These are phyloP conservation scores for Litchi chinensis DNA, from an alignment of 345 rosid species.

Conservation along the genomic window DNA sequence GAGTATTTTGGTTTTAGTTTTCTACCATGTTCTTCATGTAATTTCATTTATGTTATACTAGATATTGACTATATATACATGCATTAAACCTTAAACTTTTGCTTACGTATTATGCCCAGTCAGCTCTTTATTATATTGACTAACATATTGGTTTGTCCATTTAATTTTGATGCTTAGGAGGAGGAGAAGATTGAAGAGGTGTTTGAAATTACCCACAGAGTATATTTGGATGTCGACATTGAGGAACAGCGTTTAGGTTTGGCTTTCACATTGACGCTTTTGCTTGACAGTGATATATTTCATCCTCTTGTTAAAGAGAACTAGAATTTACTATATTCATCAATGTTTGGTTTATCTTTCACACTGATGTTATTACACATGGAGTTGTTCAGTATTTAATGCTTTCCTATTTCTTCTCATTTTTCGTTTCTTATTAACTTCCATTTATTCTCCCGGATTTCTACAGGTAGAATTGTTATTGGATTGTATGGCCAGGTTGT, in stretches of 20 bases:
- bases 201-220: constrained; percentile 86
- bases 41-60: not conserved
- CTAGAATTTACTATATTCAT: not conserved
- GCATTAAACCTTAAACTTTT: not conserved
- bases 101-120: not conserved
- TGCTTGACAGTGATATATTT: not conserved
- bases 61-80: not conserved
- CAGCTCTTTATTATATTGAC: constrained; percentile 9
- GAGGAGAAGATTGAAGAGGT: constrained; percentile 55
- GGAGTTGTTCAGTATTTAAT: not conserved
- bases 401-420: not conserved
- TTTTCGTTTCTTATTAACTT: constrained; percentile 21
- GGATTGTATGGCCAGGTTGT: constrained; percentile 90
- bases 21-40: not conserved
- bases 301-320: not conserved
- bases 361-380: not conserved
- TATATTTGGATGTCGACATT: constrained; percentile 88
- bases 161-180: constrained; percentile 44
- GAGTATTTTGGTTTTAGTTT: not conserved
- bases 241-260: constrained; percentile 89
- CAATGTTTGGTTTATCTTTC: not conserved
- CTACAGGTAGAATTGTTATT: constrained; percentile 92
- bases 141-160: not conserved
- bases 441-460: not conserved
- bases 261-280: not conserved